Percentiles rank a stretch among this genome's conserved stretches.
These are phyloP conservation scores for Fusarium sp. DNA, from an alignment of 2,329 filamentous ascomycete species.

Conservation along the genomic window DNA sequence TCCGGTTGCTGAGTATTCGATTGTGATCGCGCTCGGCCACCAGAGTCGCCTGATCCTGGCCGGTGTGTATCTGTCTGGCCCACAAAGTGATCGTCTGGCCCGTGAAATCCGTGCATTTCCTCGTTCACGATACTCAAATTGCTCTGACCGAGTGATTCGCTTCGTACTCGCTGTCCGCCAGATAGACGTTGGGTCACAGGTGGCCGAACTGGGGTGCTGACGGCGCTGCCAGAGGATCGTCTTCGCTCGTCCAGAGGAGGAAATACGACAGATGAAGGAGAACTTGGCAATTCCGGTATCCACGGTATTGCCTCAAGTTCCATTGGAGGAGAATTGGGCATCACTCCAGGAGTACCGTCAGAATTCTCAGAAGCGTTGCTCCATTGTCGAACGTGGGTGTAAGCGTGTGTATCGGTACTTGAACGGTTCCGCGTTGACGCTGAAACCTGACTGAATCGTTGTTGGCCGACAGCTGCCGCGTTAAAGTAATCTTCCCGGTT, in stretches of 20 bases:
- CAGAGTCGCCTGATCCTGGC: constrained; percentile 27
- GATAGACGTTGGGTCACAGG: constrained; percentile 39
- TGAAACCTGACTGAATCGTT: constrained; percentile 35
- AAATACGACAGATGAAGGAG: constrained; percentile 34
- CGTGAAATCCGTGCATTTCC: constrained; percentile 62
- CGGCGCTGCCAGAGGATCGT: constrained; percentile 41
- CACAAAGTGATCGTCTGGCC: constrained; percentile 50
- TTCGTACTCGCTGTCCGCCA: constrained; percentile 41
- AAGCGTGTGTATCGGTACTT: constrained; percentile 53
- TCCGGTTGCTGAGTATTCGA: not conserved
- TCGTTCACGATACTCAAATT: constrained; percentile 52
- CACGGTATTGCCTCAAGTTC: constrained; percentile 53
- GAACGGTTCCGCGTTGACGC: constrained; percentile 40
- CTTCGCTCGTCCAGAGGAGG: constrained; percentile 38
- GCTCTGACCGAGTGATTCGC: constrained; percentile 36
- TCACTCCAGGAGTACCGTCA: constrained; percentile 45
- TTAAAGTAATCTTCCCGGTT: constrained; percentile 46
- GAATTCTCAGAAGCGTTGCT: constrained; percentile 59
- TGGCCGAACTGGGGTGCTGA: constrained; percentile 33
- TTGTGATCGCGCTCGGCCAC: not conserved
- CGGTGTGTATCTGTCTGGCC: constrained; percentile 53
- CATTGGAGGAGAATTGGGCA: constrained; percentile 5
- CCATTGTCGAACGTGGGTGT: constrained; percentile 52
- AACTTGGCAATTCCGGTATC: constrained; percentile 51
- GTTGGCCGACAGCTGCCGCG: constrained; percentile 4